phyloP scores from a whole-genome alignment of 164 flowering plant species.

The Aristolochia contorta region DNA sequence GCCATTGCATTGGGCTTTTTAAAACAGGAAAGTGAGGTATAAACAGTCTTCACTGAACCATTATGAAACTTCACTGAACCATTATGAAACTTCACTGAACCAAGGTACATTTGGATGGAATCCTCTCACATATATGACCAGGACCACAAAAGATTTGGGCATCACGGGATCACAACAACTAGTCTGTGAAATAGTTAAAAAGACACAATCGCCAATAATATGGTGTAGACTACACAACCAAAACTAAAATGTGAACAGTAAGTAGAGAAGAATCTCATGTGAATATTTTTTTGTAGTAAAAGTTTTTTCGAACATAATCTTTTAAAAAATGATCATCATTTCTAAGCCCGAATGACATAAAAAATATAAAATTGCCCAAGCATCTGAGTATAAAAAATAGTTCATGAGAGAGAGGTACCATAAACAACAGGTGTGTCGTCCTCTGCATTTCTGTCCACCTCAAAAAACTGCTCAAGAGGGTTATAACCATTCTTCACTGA shows the following conservation, averaged over 20 bases:
- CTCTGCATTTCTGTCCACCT: conserved; percentile 50
- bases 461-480: conserved; percentile 82
- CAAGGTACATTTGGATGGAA: too few species aligned
- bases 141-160: too few species aligned
- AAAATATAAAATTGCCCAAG: background rate
- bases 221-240: background rate
- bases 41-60: too few species aligned
- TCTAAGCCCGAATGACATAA: background rate
- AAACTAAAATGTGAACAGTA: background rate
- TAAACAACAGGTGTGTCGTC: conserved; percentile 73
- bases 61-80: too few species aligned
- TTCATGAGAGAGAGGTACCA: conserved; percentile 28
- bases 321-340: background rate
- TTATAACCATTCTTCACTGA: conserved; percentile 25
- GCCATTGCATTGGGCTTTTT: too few species aligned
- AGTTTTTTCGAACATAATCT: background rate
- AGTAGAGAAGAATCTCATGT: background rate
- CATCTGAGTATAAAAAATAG: background rate
- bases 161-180: too few species aligned
- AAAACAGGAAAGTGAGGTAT: too few species aligned
- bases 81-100: too few species aligned
- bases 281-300: background rate
- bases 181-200: too few species aligned
- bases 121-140: too few species aligned
- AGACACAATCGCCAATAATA: too few species aligned